Base-by-base conservation (phyloP, 805 yeast genomes). In the Cephaloascus fragrans region DNA sequence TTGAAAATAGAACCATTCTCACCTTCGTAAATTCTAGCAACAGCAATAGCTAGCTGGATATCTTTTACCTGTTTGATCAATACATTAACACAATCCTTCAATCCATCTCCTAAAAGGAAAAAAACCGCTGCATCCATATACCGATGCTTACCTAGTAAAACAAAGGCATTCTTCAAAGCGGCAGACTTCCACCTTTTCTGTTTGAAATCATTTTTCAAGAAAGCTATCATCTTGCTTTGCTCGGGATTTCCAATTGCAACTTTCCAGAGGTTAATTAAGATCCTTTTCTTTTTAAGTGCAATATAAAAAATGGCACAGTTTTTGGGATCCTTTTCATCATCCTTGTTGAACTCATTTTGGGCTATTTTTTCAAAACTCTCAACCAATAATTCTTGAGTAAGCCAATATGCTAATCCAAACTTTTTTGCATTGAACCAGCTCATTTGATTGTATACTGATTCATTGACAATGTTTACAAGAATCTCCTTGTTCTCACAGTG, bases 161-260 rank as follows among this genome's bases (percentile, higher is more conserved):
- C 97, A 65, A 77, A 90, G 0, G 97, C 97, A 60, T 90, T 90
- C 51, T 93, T 93, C 49, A 78, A 58, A 0, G 97, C 97, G 1
- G 97, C 96, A 0, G 84, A 69, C 47, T 68, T 75, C 96, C 97
- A 89, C 37, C 96, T 66, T 14, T 71, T 69, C 39, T 79, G 75
- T 3, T 63, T 59, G 55, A 89, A 90, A 52, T 93, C 93, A 53
- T 89, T 82, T 17, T 67, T 64, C 48, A 90, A 63, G 49, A 90
- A 84, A 50, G 71, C 81, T 37, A 86, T 47, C 79, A 90, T 84
- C 53, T 89, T 90, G 29, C 72, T 77, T 47, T 81, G 87, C 52
- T 90, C 98, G 1, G 81, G 73, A 53, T 88, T 85, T 2, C 83
- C 81, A 15, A 69, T 59, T 2, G 83, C 66, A 2, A 86, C 81